Conservation (phyloP, 1,139 yeast species). For the Candida dubliniensis region DNA sequence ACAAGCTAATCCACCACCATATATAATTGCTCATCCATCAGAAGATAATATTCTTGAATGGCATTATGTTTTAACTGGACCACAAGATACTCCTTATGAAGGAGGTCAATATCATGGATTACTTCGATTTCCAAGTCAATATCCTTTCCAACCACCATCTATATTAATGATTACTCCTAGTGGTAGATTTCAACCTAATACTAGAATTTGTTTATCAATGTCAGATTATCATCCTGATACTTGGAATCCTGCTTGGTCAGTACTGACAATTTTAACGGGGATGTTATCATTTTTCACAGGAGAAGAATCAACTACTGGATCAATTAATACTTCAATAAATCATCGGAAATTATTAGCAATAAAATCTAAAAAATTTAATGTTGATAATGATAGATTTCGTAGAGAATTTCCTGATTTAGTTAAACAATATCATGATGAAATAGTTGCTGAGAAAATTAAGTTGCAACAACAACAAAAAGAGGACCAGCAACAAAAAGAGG, state of each 20-base stretch:
- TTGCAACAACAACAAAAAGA: conserved; percentile 9
- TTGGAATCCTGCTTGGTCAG: conserved; percentile 97
- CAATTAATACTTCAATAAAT: conserved; percentile 35
- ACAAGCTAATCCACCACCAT: conserved; percentile 78
- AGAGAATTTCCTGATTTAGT: conserved; percentile 69
- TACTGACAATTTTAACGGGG: conserved; percentile 81
- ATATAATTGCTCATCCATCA: conserved; percentile 76
- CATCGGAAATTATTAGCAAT: conserved; percentile 40
- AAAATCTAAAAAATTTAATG: conserved; percentile 68
- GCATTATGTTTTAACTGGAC: conserved; percentile 83
- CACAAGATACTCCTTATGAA: conserved; percentile 81
- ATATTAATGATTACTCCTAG: conserved; percentile 88
- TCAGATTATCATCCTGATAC: conserved; percentile 91
- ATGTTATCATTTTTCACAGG: conserved; percentile 83
- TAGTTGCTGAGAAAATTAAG: conserved; percentile 20
- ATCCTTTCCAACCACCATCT: conserved; percentile 91
- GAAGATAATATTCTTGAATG: conserved; percentile 74
- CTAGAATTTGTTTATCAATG: conserved; percentile 82
- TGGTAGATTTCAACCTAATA: conserved; percentile 75
- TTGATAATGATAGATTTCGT: conserved; percentile 54
- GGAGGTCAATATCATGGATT: conserved; percentile 92
- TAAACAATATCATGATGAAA: conserved; percentile 40
- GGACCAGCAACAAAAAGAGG: conserved; percentile 8
- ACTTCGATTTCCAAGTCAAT: conserved; percentile 77
- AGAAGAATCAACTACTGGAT: conserved; percentile 41